Base-by-base conservation (phyloP, 805 yeast genomes). In the Pichia phayaonensis region DNA sequence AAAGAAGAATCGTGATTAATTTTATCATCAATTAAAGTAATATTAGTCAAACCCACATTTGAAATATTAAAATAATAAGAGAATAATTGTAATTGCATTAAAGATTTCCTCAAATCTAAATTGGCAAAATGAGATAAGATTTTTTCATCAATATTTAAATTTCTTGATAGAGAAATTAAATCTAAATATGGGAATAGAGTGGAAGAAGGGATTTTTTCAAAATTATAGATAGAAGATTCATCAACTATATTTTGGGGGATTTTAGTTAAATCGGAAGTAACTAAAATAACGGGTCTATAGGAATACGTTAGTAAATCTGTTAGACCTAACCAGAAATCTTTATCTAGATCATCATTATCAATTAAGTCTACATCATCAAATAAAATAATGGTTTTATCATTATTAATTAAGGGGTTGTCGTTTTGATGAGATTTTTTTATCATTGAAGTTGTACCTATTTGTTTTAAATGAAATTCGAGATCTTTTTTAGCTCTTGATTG, bases 331-430 rank as follows among this genome's bases (percentile, higher is more conserved):
- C 97, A 94, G 61, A 92, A 90, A 2, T 81, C 80, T 50, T 77
- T 79, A 59, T 94, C 98, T 4, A 31, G 21, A 31, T 77, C 80
- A 40, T 76, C 80, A 48, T 80, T 88, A 59, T 84, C 88, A 20
- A 90, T 63, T 12, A 87, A 71, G 62, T 92, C 96, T 40, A 86
- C 90, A 59, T 92, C 97, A 58, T 90, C 96, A 51, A 92, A 72
- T 34, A 94, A 65, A 4, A 94, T 82, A 7, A 89, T 69, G 8
- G 92, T 90, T 52, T 79, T 74, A 42, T 58, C 58, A 21, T 46
- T 40, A 15, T 51, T 58, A 21, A 15, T 23, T 4, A 5, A 11
- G 7, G 31, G 36, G 65, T 65, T 24, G 42, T 45, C 13, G n/a
- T 56, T 45, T 70, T n/a, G n/a, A n/a, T n/a, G n/a, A n/a, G n/a